Conservation (phyloP, 495 filamentous ascomycete species). For the Penicillium simplicissimum region DNA sequence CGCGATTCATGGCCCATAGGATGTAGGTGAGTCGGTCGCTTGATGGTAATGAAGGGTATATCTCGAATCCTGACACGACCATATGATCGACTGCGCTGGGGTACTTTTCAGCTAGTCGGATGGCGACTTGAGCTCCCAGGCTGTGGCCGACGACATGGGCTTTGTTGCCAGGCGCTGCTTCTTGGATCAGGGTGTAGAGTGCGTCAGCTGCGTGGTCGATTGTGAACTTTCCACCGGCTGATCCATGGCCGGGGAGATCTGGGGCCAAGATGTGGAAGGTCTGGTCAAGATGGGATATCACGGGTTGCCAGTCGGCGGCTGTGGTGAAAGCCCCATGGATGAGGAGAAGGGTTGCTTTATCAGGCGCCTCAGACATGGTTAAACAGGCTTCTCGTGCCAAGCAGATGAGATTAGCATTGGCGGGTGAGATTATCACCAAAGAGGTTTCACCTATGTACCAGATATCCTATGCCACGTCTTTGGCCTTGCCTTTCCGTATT, state of each 20-base stretch:
- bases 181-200: neutral
- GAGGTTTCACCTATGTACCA: neutral
- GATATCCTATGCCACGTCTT: neutral
- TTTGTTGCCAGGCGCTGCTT: neutral
- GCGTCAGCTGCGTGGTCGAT: neutral
- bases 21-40: neutral
- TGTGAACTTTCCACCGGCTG: neutral
- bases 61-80: neutral
- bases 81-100: conserved; percentile 1
- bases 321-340: neutral
- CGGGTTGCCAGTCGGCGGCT: neutral
- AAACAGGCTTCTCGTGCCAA: neutral
- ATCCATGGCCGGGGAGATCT: conserved; percentile 9
- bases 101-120: conserved; percentile 9
- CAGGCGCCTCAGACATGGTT: neutral
- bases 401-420: neutral
- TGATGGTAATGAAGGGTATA: neutral
- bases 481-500: neutral
- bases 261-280: conserved; percentile 6
- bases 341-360: neutral
- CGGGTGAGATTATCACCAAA: neutral
- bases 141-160: conserved; percentile 20
- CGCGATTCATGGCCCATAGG: neutral
- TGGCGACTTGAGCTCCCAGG: conserved; percentile 18
- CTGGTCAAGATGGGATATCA: neutral